A percentile compares a stretch with the other conserved stretches of the same genome.
Evolutionary conservation across 2,329 filamentous ascomycete genomes (phyloP).

Genomic region (Chaetomium strumarium): DNA sequence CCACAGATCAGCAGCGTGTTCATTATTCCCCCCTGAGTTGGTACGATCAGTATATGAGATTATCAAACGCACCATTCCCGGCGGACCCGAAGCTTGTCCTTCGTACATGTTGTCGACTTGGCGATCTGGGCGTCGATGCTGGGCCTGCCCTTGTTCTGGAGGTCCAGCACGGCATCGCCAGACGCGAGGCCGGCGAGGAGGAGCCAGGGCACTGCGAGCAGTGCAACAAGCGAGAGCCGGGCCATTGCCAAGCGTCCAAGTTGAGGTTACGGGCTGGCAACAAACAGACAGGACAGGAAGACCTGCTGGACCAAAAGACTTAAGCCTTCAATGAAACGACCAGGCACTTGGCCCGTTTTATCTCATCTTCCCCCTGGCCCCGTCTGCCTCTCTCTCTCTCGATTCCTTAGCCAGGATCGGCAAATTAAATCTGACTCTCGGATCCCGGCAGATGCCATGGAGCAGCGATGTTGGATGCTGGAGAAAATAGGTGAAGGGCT

Average conservation of each 20-base stretch:
- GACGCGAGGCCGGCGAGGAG: conserved; percentile 19
- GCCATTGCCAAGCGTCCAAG: conserved; percentile 19
- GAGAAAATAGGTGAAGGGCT: neutral
- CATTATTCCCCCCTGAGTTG: neutral
- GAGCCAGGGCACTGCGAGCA: conserved; percentile 21
- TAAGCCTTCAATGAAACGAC: neutral
- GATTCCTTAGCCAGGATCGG: conserved; percentile 14
- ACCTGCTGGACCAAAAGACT: neutral
- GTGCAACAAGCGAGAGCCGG: conserved; percentile 20
- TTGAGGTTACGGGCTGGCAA: neutral
- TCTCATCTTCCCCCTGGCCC: neutral
- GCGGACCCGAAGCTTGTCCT: conserved; percentile 28
- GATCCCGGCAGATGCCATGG: conserved; percentile 21
- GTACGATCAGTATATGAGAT: too few relatives aligned
- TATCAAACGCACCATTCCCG: conserved; percentile 26
- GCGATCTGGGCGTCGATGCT: conserved; percentile 26
- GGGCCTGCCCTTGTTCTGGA: conserved; percentile 26
- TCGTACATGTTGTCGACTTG: conserved; percentile 30
- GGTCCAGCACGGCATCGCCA: conserved; percentile 27
- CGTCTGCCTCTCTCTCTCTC: neutral
- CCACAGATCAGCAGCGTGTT: neutral
- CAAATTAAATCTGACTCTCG: conserved; percentile 15
- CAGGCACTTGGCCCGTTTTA: neutral
- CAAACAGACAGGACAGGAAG: neutral
- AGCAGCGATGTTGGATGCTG: neutral